Base-by-base conservation (phyloP, 306 rosid genomes). In the Quercus glauca region DNA sequence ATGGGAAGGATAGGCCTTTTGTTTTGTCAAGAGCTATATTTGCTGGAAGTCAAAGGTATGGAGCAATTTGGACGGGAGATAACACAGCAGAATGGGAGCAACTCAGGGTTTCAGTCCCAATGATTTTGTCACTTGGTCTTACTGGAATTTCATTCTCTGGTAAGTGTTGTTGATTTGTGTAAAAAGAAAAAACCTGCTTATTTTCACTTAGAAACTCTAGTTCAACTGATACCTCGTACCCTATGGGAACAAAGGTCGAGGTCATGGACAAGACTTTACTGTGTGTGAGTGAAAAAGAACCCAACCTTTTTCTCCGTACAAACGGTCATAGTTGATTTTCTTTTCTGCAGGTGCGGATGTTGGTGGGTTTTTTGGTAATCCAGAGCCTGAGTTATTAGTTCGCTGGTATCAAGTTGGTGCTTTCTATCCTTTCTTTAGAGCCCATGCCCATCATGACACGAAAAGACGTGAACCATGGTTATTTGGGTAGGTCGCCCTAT, bases 391-490 rank as follows among this genome's bases (percentile, higher is more conserved):
- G 78, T 86, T 95, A 87, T 86, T 95, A 79, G 92, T 95, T 82
- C 99, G 98, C 19, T 95, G 99, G 99, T 95, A 91, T 86, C 99
- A 93, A 77, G 35, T 95, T 21, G 99, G 99, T 71, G 94, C 99
- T 74, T 95, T 29, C 84, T 93, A 90, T 85, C 99, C 98, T 69
- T 95, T 95, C 90, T 93, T 91, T 67, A 90, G 99, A 80, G 98
- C 78, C 73, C 99, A 95, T 85, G 98, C 99, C 26, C 98, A 95
- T 86, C 98, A 93, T 51, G 99, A 95, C 89, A 93, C 99, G 18
- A 95, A 86, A 86, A 91, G 99, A 84, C 90, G 99, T 76, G 99
- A 95, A 76, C 99, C 99, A 33, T 95, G 99, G 99, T 79, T 95
- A 67, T 95, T 93, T 80, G 99, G 99, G 98, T 95, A 93, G 84